Conservation (phyloP, 768 basidiomycete species). For the Russula vinacea region DNA sequence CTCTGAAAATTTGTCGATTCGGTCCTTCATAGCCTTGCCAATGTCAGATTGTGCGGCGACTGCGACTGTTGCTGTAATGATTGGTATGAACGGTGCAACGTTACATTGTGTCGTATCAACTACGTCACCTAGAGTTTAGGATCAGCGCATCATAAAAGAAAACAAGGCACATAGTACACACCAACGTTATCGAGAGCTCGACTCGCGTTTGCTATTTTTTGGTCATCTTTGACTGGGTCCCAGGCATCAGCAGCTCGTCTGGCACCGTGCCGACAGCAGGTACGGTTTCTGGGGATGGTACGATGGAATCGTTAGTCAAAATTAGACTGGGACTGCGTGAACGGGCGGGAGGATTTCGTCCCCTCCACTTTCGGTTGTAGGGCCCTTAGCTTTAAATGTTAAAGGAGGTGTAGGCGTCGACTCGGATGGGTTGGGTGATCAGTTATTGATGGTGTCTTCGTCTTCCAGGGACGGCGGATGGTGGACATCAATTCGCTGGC, state of each 20-base stretch:
- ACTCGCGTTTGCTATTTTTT: neutral
- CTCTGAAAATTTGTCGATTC: conserved; percentile 32
- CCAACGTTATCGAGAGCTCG: neutral
- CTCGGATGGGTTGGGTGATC: neutral
- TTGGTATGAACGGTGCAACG: neutral
- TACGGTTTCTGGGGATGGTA: neutral
- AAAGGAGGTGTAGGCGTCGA: neutral
- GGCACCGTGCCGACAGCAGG: neutral
- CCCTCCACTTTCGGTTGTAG: neutral
- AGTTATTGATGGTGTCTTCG: neutral
- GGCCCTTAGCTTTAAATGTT: neutral
- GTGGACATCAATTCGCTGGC: neutral
- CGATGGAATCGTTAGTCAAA: neutral
- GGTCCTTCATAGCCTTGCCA: conserved; percentile 22
- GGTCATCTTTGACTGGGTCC: conserved; percentile 4
- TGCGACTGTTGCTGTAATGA: neutral
- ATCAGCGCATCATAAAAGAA: neutral
- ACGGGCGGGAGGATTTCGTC: neutral
- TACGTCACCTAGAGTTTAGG: neutral
- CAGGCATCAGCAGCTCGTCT: conserved; percentile 6
- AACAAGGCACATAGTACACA: neutral
- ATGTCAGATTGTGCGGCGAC: conserved; percentile 7
- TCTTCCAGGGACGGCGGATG: conserved; percentile 5
- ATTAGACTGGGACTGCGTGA: neutral
- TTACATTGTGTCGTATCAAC: neutral